Base-by-base conservation (phyloP, 1,284 basidiomycete species). In the Ustilago nuda region DNA sequence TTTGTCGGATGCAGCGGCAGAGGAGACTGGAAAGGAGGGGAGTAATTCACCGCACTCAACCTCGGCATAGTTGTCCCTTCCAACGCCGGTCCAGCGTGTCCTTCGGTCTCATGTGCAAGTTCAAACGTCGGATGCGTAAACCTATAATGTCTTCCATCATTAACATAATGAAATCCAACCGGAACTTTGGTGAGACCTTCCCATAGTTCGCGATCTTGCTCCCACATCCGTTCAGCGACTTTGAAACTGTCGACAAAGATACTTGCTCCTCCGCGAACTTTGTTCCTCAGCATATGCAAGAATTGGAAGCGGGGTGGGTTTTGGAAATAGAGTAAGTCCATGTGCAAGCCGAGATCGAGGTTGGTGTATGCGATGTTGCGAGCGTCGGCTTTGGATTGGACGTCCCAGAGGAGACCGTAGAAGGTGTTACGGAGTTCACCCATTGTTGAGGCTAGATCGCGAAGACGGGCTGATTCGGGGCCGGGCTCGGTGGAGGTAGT, bases 341-440 rank as follows among this genome's bases (percentile, higher is more conserved):
- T 94, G 84, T 98, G 96, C 23, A 96, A 85, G 0, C 92, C 95
- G 2, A 99, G 88, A 79, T 94, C 90, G 19, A 97, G 88, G 85
- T 94, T 92, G 7, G 96, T 99, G 86, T 98, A 98, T 2, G 96
- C 96, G 70, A 99, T 94, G 86, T 99, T 99, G 78, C 89, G 90
- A 78, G 92, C 93, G 3, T 82, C 84, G 1, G 78, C 78, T 50
- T 93, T 84, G 73, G 91, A 93, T 86, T 91, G 90, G 23, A 99
- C 96, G 86, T 98, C 91, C 94, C 95, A 99, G 0, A 92, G 87
- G 39, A 84, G 81, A 1, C 96, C 96, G 82, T 99, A 99, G 86
- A 98, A 96, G 11, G 95, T 98, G 61, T 90, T 88, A 37, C 94
- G 88, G 32, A 98, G 88, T 77, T 93, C 90, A 13, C 94, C 92